phyloP scores from a whole-genome alignment of 2,329 filamentous ascomycete species.

The Incumbomyces lentus region DNA sequence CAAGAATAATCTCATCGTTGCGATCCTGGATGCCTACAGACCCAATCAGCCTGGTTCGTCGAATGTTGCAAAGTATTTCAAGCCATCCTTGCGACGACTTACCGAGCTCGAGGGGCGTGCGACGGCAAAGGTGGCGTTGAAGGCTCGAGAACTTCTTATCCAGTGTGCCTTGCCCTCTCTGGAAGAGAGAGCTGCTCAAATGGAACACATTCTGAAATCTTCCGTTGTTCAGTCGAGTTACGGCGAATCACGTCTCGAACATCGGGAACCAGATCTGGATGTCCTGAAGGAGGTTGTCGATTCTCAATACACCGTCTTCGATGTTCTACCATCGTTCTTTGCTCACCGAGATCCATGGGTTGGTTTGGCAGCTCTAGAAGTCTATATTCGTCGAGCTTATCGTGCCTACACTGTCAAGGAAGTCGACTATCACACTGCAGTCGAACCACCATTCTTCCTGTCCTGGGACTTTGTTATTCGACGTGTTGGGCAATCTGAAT shows the following conservation, averaged over 20 bases:
- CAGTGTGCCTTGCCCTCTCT: constrained; percentile 93
- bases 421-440: constrained; percentile 73
- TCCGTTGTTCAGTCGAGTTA: constrained; percentile 96
- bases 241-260: constrained; percentile 92
- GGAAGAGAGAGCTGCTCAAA: constrained; percentile 87
- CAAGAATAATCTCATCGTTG: constrained; percentile 88
- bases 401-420: constrained; percentile 86
- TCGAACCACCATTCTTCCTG: constrained; percentile 65
- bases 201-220: constrained; percentile 96
- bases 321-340: constrained; percentile 92
- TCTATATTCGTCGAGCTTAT: constrained; percentile 93
- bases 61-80: constrained; percentile 80
- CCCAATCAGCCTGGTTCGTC: constrained; percentile 87
- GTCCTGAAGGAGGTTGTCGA: constrained; percentile 96
- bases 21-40: constrained; percentile 85
- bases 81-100: constrained; percentile 68
- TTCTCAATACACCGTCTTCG: constrained; percentile 96
- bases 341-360: constrained; percentile 91
- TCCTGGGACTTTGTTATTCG: constrained; percentile 94
- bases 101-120: constrained; percentile 79
- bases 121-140: constrained; percentile 91
- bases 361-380: constrained; percentile 81
- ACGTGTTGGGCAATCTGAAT: constrained; percentile 86
- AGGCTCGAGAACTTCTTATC: constrained; percentile 93
- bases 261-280: constrained; percentile 80